These are phyloP conservation scores for Blastobotrys indianensis DNA, from an alignment of 1,139 yeast genomes.

Conservation along the genomic window DNA sequence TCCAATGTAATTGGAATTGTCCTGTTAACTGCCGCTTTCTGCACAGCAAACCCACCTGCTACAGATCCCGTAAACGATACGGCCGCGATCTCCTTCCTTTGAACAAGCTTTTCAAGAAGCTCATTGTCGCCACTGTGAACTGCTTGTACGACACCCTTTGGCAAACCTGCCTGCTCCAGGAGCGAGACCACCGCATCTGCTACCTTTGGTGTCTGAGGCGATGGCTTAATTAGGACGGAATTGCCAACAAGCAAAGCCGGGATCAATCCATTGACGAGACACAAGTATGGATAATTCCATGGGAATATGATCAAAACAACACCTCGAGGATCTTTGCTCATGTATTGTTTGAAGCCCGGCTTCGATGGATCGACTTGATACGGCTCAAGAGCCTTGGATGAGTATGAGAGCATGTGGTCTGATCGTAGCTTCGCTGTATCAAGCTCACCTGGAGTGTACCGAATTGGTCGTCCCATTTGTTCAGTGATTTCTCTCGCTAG, in stretches of 20 bases:
- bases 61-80: conserved; percentile 88
- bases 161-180: conserved; percentile 67
- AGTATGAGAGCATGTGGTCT: conserved; percentile 27
- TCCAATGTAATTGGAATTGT: conserved; percentile 79
- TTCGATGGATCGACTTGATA: conserved; percentile 28
- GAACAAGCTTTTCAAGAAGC: conserved; percentile 60
- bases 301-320: conserved; percentile 82
- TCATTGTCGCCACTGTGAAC: conserved; percentile 51
- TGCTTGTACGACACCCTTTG: conserved; percentile 73
- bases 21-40: conserved; percentile 63
- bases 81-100: conserved; percentile 58
- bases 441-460: conserved; percentile 33
- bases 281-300: conserved; percentile 80
- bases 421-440: conserved; percentile 33
- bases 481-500: conserved; percentile 31
- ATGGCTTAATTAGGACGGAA: conserved; percentile 72
- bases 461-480: conserved; percentile 37
- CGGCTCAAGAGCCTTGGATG: conserved; percentile 32
- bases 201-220: conserved; percentile 77
- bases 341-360: conserved; percentile 39
- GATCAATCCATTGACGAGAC: conserved; percentile 76
- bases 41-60: conserved; percentile 69
- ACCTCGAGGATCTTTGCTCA: conserved; percentile 62
- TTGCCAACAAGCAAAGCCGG: conserved; percentile 83
- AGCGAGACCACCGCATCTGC: conserved; percentile 62